Percentiles rank a stretch among this genome's conserved stretches.
Evolutionary conservation across 495 filamentous ascomycete genomes (phyloP).

Genomic region (Aspergillus carlsbadensis): DNA sequence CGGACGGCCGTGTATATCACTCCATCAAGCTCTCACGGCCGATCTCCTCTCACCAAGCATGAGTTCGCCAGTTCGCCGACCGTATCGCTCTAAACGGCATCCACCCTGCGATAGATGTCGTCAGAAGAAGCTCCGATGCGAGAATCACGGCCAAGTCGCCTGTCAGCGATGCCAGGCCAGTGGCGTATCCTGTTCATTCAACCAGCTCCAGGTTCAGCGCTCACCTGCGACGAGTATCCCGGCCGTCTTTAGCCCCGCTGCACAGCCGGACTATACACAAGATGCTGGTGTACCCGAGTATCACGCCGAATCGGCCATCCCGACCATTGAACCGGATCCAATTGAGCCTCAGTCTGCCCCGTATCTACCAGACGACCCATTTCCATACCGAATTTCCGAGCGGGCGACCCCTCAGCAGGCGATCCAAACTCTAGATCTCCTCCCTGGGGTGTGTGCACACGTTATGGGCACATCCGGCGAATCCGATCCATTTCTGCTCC

Average conservation of each 20-base stretch:
- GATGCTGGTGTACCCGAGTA: background rate
- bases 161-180: conserved; percentile 33
- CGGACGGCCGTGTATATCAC: background rate
- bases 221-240: no score
- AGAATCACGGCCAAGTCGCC: conserved; percentile 26
- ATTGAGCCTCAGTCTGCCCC: conserved; percentile 13
- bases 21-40: no score
- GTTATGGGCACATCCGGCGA: conserved; percentile 37
- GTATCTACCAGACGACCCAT: conserved; percentile 13
- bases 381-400: conserved; percentile 2
- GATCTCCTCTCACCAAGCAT: background rate
- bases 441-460: conserved; percentile 32
- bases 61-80: conserved; percentile 20
- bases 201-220: no score
- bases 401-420: conserved; percentile 25
- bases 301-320: background rate
- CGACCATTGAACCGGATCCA: background rate
- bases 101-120: conserved; percentile 41
- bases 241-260: no score
- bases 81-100: conserved; percentile 40
- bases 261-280: no score
- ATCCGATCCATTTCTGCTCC: conserved; percentile 38
- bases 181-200: conserved; percentile 28
- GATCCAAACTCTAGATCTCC: conserved; percentile 35
- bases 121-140: conserved; percentile 36